Percentiles rank a stretch among this genome's conserved stretches.
phyloP scores from a whole-genome alignment of 139 green algal genomes.

The Bryopsis sp. region DNA sequence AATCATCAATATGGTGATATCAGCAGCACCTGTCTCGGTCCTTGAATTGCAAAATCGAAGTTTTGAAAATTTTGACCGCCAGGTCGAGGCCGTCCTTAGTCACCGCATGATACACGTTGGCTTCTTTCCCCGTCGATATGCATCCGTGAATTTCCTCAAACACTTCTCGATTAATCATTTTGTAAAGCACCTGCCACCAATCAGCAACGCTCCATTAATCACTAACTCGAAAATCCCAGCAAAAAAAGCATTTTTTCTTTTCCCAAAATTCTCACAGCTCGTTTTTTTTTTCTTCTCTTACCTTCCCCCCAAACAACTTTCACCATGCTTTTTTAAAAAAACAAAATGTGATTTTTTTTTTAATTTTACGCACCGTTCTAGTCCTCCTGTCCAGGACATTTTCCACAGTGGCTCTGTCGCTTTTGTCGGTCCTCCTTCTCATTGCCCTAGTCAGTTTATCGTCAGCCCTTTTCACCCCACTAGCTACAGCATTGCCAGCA shows the following conservation, averaged over 20 bases:
- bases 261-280: no score
- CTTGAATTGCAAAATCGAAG: constrained; percentile 95
- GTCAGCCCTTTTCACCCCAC: not conserved
- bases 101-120: constrained; percentile 93
- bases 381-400: constrained; percentile 7
- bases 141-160: constrained; percentile 87
- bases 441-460: constrained; percentile 11
- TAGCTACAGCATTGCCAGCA: not conserved
- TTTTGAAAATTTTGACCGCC: constrained; percentile 99
- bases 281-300: no score
- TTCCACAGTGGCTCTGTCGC: constrained; percentile 86
- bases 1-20: no score
- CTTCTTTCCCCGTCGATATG: constrained; percentile 95
- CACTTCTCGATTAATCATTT: constrained; percentile 84
- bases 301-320: no score
- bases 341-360: no score
- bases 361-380: no score
- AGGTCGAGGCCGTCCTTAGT: constrained; percentile 46
- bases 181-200: constrained; percentile 78
- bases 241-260: no score
- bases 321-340: no score
- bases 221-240: no score
- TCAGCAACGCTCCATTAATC: no score
- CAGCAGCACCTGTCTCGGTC: constrained; percentile 84
- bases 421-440: constrained; percentile 55